A percentile compares a stretch with the other conserved stretches of the same genome.
Conservation (phyloP, 495 filamentous ascomycete genomes). For the Aspergillus funiculosus region DNA sequence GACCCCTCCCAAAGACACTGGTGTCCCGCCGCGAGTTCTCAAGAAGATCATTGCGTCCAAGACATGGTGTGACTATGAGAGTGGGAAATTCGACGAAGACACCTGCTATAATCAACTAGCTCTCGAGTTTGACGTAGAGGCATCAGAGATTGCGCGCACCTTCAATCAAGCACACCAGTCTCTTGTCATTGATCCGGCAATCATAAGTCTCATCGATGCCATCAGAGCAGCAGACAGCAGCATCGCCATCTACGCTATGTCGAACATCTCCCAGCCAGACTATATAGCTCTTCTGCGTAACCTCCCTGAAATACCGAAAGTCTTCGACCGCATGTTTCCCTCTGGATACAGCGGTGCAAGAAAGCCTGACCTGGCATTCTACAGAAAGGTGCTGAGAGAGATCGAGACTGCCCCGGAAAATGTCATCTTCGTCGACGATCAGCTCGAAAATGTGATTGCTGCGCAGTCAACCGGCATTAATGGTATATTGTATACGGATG, state of each 20-base stretch:
- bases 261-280: neutral
- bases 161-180: neutral
- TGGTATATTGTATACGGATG: neutral
- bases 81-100: neutral
- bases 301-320: neutral
- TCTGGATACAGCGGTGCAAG: neutral
- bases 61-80: neutral
- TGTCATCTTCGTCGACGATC: constrained; percentile 5
- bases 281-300: neutral
- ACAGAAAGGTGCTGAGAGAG: neutral
- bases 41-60: neutral
- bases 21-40: neutral
- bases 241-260: neutral
- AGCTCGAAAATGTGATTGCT: neutral
- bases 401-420: neutral
- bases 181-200: neutral
- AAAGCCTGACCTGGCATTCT: constrained; percentile 7
- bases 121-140: neutral
- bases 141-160: neutral
- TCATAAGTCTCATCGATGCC: no score
- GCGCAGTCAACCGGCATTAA: constrained; percentile 2
- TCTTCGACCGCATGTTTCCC: constrained; percentile 8
- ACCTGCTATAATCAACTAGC: neutral
- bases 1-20: neutral
- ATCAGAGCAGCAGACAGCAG: neutral